These are phyloP conservation scores for Atkinsonella hypoxylon DNA, from an alignment of 2,329 filamentous ascomycete genomes.

Conservation along the genomic window DNA sequence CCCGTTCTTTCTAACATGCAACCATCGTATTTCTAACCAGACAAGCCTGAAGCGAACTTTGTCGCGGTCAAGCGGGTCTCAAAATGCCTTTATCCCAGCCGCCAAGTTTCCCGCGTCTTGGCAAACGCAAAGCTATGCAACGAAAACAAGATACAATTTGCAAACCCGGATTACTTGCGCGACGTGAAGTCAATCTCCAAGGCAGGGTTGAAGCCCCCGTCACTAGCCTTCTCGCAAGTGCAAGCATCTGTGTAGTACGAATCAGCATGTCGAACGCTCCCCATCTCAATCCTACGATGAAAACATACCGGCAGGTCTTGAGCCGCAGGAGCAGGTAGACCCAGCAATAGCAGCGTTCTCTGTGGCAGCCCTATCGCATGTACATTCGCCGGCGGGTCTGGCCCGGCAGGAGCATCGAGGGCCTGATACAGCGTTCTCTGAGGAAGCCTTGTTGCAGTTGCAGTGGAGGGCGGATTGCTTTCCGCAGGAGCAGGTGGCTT, in stretches of 20 bases:
- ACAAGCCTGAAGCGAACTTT: neutral
- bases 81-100: neutral
- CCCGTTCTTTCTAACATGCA: neutral
- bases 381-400: conserved; percentile 69
- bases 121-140: neutral
- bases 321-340: conserved; percentile 63
- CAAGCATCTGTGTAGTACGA: conserved; percentile 42
- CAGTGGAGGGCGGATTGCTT: conserved; percentile 79
- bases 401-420: conserved; percentile 75
- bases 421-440: conserved; percentile 63
- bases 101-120: neutral
- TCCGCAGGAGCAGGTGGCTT: conserved; percentile 77
- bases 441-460: conserved; percentile 63
- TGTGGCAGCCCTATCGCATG: conserved; percentile 56
- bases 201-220: conserved; percentile 46
- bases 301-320: conserved; percentile 54
- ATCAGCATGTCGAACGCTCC: conserved; percentile 6
- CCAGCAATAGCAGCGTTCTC: conserved; percentile 57
- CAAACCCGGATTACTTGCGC: conserved; percentile 30
- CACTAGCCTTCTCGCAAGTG: conserved; percentile 68
- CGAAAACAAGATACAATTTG: neutral
- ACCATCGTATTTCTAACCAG: neutral
- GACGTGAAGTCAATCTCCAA: conserved; percentile 85
- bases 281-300: neutral
- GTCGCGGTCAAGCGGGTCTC: neutral